phyloP scores from a whole-genome alignment of 495 filamentous ascomycete species.

The Aspergillus kassunensis region DNA sequence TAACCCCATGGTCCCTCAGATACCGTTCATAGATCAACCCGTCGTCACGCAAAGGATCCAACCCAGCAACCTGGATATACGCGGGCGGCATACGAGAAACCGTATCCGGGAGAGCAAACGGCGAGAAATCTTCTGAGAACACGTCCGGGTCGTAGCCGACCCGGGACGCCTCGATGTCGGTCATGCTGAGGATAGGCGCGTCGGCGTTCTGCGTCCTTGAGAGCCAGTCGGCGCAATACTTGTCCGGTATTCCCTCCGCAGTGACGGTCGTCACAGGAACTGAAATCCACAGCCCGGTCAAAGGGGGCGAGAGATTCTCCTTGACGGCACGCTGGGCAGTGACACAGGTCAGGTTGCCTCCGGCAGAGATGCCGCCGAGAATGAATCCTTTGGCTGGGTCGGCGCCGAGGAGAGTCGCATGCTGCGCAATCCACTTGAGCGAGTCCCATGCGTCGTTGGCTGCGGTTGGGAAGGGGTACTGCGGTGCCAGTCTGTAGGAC shows the following conservation, averaged over 20 bases:
- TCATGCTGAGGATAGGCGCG: not conserved
- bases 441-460: slow-evolving; percentile 18
- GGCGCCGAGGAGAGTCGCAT: slow-evolving; percentile 13
- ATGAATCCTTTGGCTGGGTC: slow-evolving; percentile 14
- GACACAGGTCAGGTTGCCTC: slow-evolving; percentile 11
- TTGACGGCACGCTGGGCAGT: slow-evolving; percentile 1
- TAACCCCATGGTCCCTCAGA: slow-evolving; percentile 29
- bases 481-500: slow-evolving; percentile 17
- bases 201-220: slow-evolving; percentile 4
- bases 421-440: slow-evolving; percentile 13
- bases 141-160: not conserved
- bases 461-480: slow-evolving; percentile 14
- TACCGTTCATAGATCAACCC: slow-evolving; percentile 37
- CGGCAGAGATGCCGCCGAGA: slow-evolving; percentile 14
- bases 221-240: slow-evolving; percentile 5
- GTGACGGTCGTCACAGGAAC: not conserved
- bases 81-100: slow-evolving; percentile 7
- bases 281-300: slow-evolving; percentile 6
- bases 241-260: not conserved
- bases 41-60: slow-evolving; percentile 39
- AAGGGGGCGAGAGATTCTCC: not conserved
- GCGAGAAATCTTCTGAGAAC: not conserved
- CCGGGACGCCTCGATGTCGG: not conserved
- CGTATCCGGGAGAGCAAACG: not conserved
- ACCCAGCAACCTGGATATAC: slow-evolving; percentile 34